A percentile compares a stretch with the other conserved stretches of the same genome.
Evolutionary conservation across 805 yeast species (phyloP).

Genomic region (Kuraishia ogatae): DNA sequence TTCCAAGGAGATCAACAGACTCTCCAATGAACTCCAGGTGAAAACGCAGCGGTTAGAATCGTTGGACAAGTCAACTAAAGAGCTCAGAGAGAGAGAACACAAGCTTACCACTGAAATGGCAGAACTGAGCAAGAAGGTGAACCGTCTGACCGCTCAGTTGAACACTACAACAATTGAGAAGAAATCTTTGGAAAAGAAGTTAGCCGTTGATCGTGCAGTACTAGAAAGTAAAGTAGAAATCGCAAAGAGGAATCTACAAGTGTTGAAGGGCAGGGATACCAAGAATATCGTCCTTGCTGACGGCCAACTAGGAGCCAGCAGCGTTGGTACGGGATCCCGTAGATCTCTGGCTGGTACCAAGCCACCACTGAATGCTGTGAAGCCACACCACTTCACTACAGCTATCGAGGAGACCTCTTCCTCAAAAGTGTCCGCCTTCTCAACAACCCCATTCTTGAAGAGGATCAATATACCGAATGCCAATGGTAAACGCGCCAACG

Average conservation of each 20-base stretch:
- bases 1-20: background rate
- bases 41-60: background rate
- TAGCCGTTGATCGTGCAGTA: slow-evolving; percentile 3
- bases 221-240: slow-evolving; percentile 7
- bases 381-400: background rate
- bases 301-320: background rate
- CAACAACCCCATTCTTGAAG: slow-evolving; percentile 14
- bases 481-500: background rate
- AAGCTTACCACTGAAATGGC: background rate
- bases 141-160: background rate
- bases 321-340: background rate
- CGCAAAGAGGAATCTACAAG: slow-evolving; percentile 4
- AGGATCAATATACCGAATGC: slow-evolving; percentile 5
- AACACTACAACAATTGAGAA: slow-evolving; percentile 3
- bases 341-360: background rate
- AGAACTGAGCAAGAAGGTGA: background rate
- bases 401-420: background rate
- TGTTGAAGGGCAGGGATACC: background rate
- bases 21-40: background rate
- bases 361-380: background rate
- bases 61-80: background rate
- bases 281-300: slow-evolving; percentile 1
- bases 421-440: slow-evolving; percentile 5
- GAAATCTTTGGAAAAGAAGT: slow-evolving; percentile 4
- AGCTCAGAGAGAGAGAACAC: background rate